phyloP scores from a whole-genome alignment of 1,284 basidiomycete species.

The Ustilago curta region DNA sequence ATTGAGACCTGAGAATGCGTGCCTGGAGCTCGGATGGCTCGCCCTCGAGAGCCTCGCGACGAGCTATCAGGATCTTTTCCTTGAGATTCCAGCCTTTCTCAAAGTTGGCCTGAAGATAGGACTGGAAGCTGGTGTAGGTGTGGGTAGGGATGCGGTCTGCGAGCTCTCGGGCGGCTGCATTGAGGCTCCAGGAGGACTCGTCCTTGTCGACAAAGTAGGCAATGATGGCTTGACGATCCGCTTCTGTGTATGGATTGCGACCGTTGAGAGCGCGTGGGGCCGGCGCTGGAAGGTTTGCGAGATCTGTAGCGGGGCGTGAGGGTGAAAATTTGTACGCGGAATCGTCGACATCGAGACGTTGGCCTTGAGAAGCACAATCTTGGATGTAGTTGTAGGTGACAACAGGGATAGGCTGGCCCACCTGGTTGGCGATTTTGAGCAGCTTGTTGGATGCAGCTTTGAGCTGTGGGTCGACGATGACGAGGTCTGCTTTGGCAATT shows the following conservation, averaged over 20 bases:
- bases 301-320: conserved; percentile 4
- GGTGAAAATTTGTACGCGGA: conserved; percentile 34
- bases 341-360: conserved; percentile 19
- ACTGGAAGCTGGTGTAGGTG: conserved; percentile 48
- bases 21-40: conserved; percentile 35
- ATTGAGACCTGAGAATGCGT: conserved; percentile 35
- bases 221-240: conserved; percentile 39
- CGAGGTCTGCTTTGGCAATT: conserved; percentile 37
- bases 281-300: neutral
- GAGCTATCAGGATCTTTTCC: conserved; percentile 17
- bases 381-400: conserved; percentile 32
- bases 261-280: conserved; percentile 15
- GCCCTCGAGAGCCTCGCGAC: conserved; percentile 20
- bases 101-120: conserved; percentile 51
- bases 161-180: conserved; percentile 42
- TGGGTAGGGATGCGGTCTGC: conserved; percentile 36
- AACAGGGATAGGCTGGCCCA: conserved; percentile 47
- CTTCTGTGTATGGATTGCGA: conserved; percentile 39
- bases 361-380: conserved; percentile 21
- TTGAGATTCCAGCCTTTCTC: conserved; percentile 42
- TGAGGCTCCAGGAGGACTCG: conserved; percentile 46
- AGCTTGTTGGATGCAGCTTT: conserved; percentile 8
- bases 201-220: conserved; percentile 34
- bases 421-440: conserved; percentile 14
- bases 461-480: conserved; percentile 26